Conservation (phyloP, 164 flowering plant genomes). For the Vitis amurensis region DNA sequence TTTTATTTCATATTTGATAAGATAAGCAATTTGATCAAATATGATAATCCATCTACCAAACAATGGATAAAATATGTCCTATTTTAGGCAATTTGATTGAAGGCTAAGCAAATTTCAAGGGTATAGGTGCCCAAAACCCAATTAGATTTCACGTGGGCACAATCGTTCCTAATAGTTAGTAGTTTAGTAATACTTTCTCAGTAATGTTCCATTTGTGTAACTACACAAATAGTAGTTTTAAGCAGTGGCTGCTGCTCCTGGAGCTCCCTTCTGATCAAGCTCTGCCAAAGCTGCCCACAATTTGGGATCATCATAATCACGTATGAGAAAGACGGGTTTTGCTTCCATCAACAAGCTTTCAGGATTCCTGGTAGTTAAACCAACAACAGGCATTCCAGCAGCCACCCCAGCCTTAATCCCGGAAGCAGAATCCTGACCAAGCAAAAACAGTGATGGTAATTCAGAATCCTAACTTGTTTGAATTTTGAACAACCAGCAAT, state of each 20-base stretch:
- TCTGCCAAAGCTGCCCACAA: constrained; percentile 82
- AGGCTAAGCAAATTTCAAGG: too few species aligned
- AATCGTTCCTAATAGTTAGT: too few species aligned
- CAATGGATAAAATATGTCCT: background rate
- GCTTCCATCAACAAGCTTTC: constrained; percentile 65
- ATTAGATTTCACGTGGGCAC: too few species aligned
- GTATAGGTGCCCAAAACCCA: too few species aligned
- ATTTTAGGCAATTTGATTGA: background rate
- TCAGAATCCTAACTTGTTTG: too few species aligned
- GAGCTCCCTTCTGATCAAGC: constrained; percentile 38
- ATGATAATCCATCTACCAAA: too few species aligned
- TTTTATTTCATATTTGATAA: too few species aligned
- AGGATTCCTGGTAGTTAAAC: constrained; percentile 79
- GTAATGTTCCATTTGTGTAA: too few species aligned
- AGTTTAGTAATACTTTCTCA: too few species aligned
- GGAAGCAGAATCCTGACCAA: constrained; percentile 79
- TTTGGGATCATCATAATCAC: constrained; percentile 78
- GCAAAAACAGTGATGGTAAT: constrained; percentile 9
- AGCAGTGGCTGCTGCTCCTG: background rate
- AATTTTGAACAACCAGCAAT: too few species aligned
- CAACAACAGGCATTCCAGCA: constrained; percentile 91
- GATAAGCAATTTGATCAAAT: too few species aligned
- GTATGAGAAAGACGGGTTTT: constrained; percentile 70
- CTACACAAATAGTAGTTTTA: constrained; percentile 2
- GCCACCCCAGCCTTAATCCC: constrained; percentile 96